Conservation (phyloP, 2,329 filamentous ascomycete species). For the Anisogramma anomala region DNA sequence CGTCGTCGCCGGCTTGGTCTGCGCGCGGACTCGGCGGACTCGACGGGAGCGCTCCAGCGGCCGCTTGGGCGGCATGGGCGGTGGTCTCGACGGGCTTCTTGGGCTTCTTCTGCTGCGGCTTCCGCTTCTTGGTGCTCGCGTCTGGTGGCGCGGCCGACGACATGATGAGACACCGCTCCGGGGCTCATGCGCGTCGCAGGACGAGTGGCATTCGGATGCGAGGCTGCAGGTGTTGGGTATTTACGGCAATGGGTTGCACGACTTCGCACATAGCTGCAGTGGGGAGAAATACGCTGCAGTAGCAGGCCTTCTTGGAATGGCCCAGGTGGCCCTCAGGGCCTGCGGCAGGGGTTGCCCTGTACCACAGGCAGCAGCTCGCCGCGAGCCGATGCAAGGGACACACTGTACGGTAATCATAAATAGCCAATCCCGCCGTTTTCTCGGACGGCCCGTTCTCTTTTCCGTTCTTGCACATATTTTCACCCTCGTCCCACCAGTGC, state of each 20-base stretch:
- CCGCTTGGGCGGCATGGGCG: neutral
- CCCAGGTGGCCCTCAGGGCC: too few relatives aligned
- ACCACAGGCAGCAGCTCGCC: too few relatives aligned
- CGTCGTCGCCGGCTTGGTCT: conserved; percentile 5
- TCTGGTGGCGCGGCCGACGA: conserved; percentile 15
- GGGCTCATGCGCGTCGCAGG: conserved; percentile 8
- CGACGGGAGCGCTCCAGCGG: neutral
- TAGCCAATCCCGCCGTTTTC: too few relatives aligned
- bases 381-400: too few relatives aligned
- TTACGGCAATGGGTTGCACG: too few relatives aligned
- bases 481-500: conserved; percentile 28
- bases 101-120: conserved; percentile 12
- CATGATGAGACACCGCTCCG: conserved; percentile 10
- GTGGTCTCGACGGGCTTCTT: conserved; percentile 7
- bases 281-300: too few relatives aligned
- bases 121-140: conserved; percentile 14
- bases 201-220: conserved; percentile 10
- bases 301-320: too few relatives aligned
- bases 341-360: too few relatives aligned
- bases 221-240: conserved; percentile 1
- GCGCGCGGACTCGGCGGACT: conserved; percentile 5
- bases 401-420: too few relatives aligned
- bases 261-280: neutral
- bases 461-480: conserved; percentile 37
- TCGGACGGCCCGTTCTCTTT: conserved; percentile 26